Base-by-base conservation (phyloP, 257 asterid species). In the Solanum appendiculatum region DNA sequence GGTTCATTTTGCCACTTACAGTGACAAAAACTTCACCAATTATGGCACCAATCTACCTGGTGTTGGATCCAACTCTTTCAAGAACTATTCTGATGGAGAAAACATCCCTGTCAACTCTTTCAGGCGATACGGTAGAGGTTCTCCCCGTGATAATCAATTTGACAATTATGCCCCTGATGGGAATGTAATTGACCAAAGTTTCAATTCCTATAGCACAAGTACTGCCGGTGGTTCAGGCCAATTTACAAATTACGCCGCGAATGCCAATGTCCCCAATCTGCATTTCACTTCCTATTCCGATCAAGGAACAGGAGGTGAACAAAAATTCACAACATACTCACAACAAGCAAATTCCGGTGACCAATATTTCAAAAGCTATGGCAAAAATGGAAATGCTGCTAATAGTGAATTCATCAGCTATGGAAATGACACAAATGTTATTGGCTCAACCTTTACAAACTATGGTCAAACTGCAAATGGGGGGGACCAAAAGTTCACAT, bases 71-170 rank as follows among this genome's bases (percentile, higher is more conserved):
- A 97, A 96, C 78, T 80, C 90, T 1, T 96, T 96, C 93, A 85
- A 86, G 58, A 88, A 89, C 78, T 96, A 95, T 86, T 89, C 96
- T 42, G 94, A 91, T 5, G 80, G 60, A n/a, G 88, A 87, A 8
- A 92, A 93, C 29, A 27, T 91, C 75, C 82, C 91, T 13, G 44
- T 87, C 74, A 91, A 93, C 86, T 46, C 92, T 7, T 95, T 96
- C 94, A 95, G 96, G 42, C 92, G 97, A 31, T 95, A 95, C 87
- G 95, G 99, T 92, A 97, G 97, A 36, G 93, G 87, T 84, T 91
- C 98, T n/a, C 74, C 91, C 44, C 96, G 91, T 87, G 84, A 40
- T 37, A 98, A 96, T 40, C 54, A 68, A 58, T 96, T 96, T 90
- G 27, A 85, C 77, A 73, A 36, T 83, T 96, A 96, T 90, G 96